Conservation (phyloP, 2,329 filamentous ascomycete genomes). For the Dothidotthia symphoricarpi region DNA sequence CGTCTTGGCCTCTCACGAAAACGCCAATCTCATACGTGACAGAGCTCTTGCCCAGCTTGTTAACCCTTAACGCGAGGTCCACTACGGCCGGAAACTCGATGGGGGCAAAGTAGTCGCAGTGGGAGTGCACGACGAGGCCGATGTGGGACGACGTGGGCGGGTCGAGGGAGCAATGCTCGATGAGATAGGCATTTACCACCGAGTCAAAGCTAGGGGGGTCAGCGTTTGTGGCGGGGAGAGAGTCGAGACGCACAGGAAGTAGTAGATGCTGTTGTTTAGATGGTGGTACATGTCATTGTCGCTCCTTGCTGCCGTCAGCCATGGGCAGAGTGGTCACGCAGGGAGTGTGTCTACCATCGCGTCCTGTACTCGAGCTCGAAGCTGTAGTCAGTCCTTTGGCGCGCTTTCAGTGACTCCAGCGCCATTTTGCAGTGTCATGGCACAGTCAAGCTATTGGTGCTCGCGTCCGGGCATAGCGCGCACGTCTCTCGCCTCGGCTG, state of each 20-base stretch:
- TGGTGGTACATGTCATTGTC: slow-evolving; percentile 96
- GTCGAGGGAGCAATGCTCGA: slow-evolving; percentile 70
- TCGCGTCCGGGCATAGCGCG: too few relatives aligned
- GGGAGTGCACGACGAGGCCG: slow-evolving; percentile 79
- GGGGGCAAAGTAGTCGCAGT: slow-evolving; percentile 81
- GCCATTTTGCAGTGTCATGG: slow-evolving; percentile 20
- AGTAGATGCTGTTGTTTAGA: slow-evolving; percentile 88
- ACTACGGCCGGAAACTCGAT: slow-evolving; percentile 79
- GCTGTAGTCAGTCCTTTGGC: slow-evolving; percentile 69
- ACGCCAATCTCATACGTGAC: slow-evolving; percentile 88
- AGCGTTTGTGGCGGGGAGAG: not conserved
- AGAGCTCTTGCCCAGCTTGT: slow-evolving; percentile 79
- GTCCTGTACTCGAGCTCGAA: slow-evolving; percentile 81
- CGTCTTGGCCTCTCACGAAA: slow-evolving; percentile 70
- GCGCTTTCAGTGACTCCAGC: slow-evolving; percentile 51
- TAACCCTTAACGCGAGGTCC: slow-evolving; percentile 78
- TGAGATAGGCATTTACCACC: slow-evolving; percentile 84
- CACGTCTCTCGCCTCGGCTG: slow-evolving; percentile 6
- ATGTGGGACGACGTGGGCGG: slow-evolving; percentile 71
- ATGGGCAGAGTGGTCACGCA: not conserved
- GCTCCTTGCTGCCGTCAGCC: slow-evolving; percentile 51
- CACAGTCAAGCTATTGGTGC: too few relatives aligned
- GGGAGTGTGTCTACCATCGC: slow-evolving; percentile 64
- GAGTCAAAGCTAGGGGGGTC: slow-evolving; percentile 66
- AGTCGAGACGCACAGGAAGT: slow-evolving; percentile 60